Conservation (phyloP, 148 eudicot species). For the Amaranthus hypochondriacus region DNA sequence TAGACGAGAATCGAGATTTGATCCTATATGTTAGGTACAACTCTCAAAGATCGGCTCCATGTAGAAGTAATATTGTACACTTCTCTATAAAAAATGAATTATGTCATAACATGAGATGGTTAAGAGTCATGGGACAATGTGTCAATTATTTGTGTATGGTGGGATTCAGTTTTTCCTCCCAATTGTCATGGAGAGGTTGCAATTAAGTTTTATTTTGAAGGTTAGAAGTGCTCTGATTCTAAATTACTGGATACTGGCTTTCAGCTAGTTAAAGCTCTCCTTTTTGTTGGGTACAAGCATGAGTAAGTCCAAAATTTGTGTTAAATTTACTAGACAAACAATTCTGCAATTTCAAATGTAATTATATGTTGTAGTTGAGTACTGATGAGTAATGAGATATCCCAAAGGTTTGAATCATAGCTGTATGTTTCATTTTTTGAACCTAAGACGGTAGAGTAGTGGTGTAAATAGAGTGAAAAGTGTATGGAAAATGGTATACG, state of each 20-base stretch:
- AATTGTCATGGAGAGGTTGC: neutral
- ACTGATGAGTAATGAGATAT: no score
- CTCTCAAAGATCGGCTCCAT: no score
- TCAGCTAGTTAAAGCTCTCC: neutral
- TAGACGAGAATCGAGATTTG: no score
- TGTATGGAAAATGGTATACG: neutral
- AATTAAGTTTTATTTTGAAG: neutral
- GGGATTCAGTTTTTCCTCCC: neutral
- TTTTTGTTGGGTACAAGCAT: no score
- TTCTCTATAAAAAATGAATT: no score
- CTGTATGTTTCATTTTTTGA: neutral
- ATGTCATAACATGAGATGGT: neutral
- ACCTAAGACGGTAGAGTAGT: neutral
- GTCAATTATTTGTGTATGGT: neutral
- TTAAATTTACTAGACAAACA: no score
- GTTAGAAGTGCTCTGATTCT: neutral
- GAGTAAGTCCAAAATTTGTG: no score
- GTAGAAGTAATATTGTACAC: no score
- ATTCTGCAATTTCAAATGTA: no score
- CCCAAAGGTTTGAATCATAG: neutral
- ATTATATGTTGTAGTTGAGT: no score
- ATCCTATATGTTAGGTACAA: no score
- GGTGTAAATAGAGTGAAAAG: neutral
- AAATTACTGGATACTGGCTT: neutral
- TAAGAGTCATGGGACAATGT: neutral